Evolutionary conservation across 208 protist species (phyloP), one percentile per base, ranked within the genome.

Genomic region (Herpetomonas samuelpessoai): DNA sequence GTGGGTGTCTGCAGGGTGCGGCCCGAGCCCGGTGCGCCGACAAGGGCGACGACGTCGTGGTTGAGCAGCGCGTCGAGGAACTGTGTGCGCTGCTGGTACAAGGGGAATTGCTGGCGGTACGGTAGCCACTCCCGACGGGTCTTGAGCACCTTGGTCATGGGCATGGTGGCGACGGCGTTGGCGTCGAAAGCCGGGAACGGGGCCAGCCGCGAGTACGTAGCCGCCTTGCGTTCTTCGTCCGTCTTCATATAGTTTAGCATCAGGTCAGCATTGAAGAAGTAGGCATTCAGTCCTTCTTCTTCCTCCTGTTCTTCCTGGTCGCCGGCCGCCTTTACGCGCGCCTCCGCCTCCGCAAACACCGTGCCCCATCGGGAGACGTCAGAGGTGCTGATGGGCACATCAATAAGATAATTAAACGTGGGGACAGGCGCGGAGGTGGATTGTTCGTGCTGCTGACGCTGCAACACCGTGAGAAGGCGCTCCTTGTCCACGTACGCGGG

Each of bases 101-200:
- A 30, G 0, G 86, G 70, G 29, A 94, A 78, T 16, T 74, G 76
- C 68, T 96, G 90, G 3, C 87, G 76, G 68, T 96, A 77, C 30
- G 90, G 87, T 29, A 96, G 69, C 87, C 90, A 93, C 71, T 91
- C 79, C 0, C 85, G 77, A 0, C 85, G 74, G 30, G 80, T 73
- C 41, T 78, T 81, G 10, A 96, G 71, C 38, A 88, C 57, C 71
- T 88, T 81, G 19, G 83, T 88, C 85, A 92, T 93, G 0, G 89
- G 77, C 47, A 79, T 62, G 12, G 71, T 64, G 46, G 60, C 62
- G 25, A 90, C 84, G 1, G 64, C n/a, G 12, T 50, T 31, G 12
- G 73, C 50, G 22, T 72, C 51, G 53, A 96, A 92, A 0, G 69
- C 38, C 0, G 81, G 81, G 27, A 96, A 73, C 0, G 89, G 89